phyloP scores from a whole-genome alignment of 1,284 basidiomycete genomes.

The Caloboletus inedulis region DNA sequence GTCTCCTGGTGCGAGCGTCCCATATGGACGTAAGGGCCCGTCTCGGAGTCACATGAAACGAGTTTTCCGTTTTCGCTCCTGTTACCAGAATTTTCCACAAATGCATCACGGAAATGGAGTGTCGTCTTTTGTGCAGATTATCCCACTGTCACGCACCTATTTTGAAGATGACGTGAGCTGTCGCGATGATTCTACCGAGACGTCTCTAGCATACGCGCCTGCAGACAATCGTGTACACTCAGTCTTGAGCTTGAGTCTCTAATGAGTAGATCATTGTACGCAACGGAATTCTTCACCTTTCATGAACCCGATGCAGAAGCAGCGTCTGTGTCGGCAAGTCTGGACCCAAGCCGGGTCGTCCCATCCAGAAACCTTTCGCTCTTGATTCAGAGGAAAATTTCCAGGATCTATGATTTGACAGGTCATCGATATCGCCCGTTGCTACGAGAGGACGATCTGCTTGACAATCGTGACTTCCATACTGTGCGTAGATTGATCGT shows the following conservation, averaged over 20 bases:
- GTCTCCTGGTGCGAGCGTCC: too few species aligned
- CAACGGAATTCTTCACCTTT: background rate
- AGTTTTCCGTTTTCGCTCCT: conserved; percentile 3
- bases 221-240: background rate
- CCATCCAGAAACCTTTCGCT: conserved; percentile 3
- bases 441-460: background rate
- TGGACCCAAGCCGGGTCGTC: too few species aligned
- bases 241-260: background rate
- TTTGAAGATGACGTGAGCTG: conserved; percentile 3
- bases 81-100: background rate
- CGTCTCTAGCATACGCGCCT: background rate
- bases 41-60: conserved; percentile 17
- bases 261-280: background rate
- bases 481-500: background rate
- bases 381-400: conserved; percentile 1
- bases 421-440: background rate
- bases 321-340: too few species aligned
- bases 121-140: background rate
- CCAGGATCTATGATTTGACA: background rate
- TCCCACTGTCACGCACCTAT: conserved; percentile 1
- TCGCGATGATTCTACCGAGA: conserved; percentile 4
- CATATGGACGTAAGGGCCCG: background rate
- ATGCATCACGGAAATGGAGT: background rate
- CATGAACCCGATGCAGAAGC: background rate
- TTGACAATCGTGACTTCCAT: background rate